Evolutionary conservation across 78 protist genomes (phyloP).

Genomic region (Dictyostelium discoideum): dicty_2.7 NC_007090.3:2316001-2316500

Average conservation of each 20-base stretch:
- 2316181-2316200: background rate
- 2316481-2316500: slow-evolving; percentile 89
- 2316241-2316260: slow-evolving; percentile 56
- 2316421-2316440: slow-evolving; percentile 41
- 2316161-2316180: background rate
- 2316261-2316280: slow-evolving; percentile 83
- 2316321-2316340: slow-evolving; percentile 67
- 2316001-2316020: slow-evolving; percentile 97
- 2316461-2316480: slow-evolving; percentile 92
- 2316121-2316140: slow-evolving; percentile 95
- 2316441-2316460: slow-evolving; percentile 73
- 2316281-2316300: slow-evolving; percentile 50
- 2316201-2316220: background rate
- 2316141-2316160: slow-evolving; percentile 67
- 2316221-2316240: background rate
- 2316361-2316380: slow-evolving; percentile 53
- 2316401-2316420: slow-evolving; percentile 51
- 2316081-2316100: slow-evolving; percentile 87
- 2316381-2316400: slow-evolving; percentile 41
- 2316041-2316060: slow-evolving; percentile 93
- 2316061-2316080: slow-evolving; percentile 55
- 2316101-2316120: slow-evolving; percentile 97
- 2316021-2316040: slow-evolving; percentile 96
- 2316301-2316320: slow-evolving; percentile 51
- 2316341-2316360: slow-evolving; percentile 95